These are phyloP conservation scores for Pseudozyma sp. DNA, from an alignment of 1,284 basidiomycete species.

Conservation along the genomic window DNA sequence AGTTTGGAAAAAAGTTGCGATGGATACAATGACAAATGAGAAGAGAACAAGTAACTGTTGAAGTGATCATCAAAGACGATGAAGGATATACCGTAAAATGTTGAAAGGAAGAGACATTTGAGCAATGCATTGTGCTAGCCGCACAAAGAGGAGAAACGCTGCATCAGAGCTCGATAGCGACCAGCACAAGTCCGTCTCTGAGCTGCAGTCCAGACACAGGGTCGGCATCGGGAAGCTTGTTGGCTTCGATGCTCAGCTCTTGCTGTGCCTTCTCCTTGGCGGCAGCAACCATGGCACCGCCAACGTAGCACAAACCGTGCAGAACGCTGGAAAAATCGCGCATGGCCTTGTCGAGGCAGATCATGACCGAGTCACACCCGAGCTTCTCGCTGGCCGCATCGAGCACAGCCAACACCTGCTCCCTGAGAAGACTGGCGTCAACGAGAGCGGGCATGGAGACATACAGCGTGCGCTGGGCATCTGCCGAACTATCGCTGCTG, in stretches of 20 bases:
- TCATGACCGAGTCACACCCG: constrained; percentile 53
- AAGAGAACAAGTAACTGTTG: constrained; percentile 30
- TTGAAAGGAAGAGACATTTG: not conserved
- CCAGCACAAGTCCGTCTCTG: constrained; percentile 31
- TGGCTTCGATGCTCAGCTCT: constrained; percentile 2
- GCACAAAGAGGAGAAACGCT: constrained; percentile 4
- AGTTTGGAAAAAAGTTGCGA: constrained; percentile 2
- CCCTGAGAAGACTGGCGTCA: constrained; percentile 49
- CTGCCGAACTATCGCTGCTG: constrained; percentile 36
- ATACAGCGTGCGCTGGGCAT: constrained; percentile 56
- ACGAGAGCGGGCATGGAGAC: constrained; percentile 56
- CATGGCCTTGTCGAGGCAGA: constrained; percentile 51
- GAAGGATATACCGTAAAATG: constrained; percentile 21
- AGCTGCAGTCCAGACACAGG: constrained; percentile 31
- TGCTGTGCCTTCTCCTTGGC: constrained; percentile 4
- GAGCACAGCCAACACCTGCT: constrained; percentile 58
- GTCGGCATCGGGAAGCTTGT: constrained; percentile 22
- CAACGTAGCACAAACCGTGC: constrained; percentile 64
- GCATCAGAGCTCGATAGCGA: constrained; percentile 46
- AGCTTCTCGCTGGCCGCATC: constrained; percentile 60
- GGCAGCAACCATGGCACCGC: constrained; percentile 54
- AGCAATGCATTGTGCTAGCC: constrained; percentile 10
- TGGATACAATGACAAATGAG: constrained; percentile 14
- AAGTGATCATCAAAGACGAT: constrained; percentile 12
- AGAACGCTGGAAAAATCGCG: constrained; percentile 53